phyloP scores from a whole-genome alignment of 2,329 filamentous ascomycete species.

The Lecanicillium sp. region DNA sequence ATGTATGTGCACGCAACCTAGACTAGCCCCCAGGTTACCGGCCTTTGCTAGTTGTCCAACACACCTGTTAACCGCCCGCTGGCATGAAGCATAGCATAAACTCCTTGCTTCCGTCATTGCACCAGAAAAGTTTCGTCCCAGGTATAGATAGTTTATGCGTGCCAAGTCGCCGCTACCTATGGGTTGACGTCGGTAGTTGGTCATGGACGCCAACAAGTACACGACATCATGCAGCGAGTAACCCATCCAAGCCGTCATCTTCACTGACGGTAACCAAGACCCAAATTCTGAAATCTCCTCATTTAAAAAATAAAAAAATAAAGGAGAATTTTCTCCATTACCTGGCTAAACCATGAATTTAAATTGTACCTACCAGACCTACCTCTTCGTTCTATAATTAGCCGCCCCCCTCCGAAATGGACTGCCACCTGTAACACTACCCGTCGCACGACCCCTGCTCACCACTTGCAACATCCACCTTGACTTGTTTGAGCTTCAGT shows the following conservation, averaged over 20 bases:
- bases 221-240: not conserved
- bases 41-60: slow-evolving; percentile 5
- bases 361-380: no score
- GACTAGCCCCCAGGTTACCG: no score
- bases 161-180: no score
- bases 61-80: not conserved
- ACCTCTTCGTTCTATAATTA: no score
- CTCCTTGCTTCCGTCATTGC: no score
- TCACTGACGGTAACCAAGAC: slow-evolving; percentile 3
- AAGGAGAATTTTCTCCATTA: not conserved
- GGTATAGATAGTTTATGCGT: not conserved
- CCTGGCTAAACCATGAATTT: no score
- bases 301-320: slow-evolving; percentile 9
- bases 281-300: slow-evolving; percentile 11
- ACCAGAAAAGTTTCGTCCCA: no score
- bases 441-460: slow-evolving; percentile 2
- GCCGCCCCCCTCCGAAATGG: no score
- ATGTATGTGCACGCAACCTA: not conserved
- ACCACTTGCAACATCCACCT: slow-evolving; percentile 2
- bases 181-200: not conserved
- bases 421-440: slow-evolving; percentile 4
- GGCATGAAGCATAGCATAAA: no score
- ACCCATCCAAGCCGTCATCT: not conserved
- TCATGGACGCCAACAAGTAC: not conserved
- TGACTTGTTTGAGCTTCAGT: slow-evolving; percentile 5